Evolutionary conservation across 2,329 filamentous ascomycete species (phyloP).

Genomic region (Trichoderma lentiforme): DNA sequence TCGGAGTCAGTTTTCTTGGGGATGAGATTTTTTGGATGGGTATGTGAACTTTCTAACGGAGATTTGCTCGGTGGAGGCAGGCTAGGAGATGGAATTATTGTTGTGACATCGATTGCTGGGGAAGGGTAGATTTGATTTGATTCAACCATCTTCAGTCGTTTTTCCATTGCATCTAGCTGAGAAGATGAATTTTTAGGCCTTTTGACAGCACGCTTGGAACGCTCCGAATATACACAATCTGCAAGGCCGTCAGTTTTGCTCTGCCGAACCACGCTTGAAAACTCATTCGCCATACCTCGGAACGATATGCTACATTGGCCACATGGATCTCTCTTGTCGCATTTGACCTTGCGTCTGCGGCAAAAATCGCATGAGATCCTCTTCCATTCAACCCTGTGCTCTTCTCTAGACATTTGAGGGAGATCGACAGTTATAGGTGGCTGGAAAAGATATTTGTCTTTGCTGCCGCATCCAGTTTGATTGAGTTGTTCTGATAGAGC

Average conservation of each 20-base stretch:
- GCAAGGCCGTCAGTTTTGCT: background rate
- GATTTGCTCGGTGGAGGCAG: background rate
- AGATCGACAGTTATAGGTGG: background rate
- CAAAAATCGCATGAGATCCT: background rate
- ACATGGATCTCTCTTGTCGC: background rate
- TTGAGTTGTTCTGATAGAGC: background rate
- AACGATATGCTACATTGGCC: conserved; percentile 3
- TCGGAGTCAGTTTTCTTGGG: background rate
- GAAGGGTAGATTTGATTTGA: background rate
- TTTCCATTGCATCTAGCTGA: background rate
- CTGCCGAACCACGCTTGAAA: background rate
- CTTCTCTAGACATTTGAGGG: background rate
- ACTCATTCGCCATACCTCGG: background rate
- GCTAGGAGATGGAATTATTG: background rate
- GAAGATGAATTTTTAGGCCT: background rate
- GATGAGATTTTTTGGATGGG: background rate
- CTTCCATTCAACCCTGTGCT: background rate
- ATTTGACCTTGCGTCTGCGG: background rate
- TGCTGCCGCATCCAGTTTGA: background rate
- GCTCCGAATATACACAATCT: background rate
- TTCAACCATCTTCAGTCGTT: background rate
- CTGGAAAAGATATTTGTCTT: background rate
- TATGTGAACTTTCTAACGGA: background rate
- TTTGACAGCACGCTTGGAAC: background rate
- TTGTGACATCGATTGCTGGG: background rate